Percentiles rank a stretch among this genome's conserved stretches.
phyloP scores from a whole-genome alignment of 176 grass and related monocot species.

The Alloteropsis semialata region DNA sequence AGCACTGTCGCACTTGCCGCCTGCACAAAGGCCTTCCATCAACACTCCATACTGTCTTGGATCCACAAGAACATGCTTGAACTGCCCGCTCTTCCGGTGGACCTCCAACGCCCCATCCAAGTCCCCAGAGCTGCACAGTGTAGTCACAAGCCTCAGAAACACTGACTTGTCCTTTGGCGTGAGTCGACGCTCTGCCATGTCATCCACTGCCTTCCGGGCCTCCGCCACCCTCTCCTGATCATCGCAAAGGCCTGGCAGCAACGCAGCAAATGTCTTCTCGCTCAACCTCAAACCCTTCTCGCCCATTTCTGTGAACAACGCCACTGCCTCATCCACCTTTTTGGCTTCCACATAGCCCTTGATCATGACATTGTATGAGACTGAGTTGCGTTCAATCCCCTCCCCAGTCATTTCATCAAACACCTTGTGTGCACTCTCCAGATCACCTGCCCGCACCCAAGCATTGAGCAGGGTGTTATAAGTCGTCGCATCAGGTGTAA shows the following conservation, averaged over 20 bases:
- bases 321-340: slow-evolving; percentile 56
- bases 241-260: slow-evolving; percentile 93
- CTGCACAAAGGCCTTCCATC: slow-evolving; percentile 73
- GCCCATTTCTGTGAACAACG: slow-evolving; percentile 61
- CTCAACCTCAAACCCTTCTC: slow-evolving; percentile 75
- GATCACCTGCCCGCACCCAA: slow-evolving; percentile 59
- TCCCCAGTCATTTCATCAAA: slow-evolving; percentile 59
- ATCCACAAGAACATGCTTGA: slow-evolving; percentile 65
- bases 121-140: slow-evolving; percentile 65
- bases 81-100: slow-evolving; percentile 62
- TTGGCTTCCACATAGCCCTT: slow-evolving; percentile 63
- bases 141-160: slow-evolving; percentile 66
- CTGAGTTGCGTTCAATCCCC: slow-evolving; percentile 49
- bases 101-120: slow-evolving; percentile 78
- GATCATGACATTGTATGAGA: slow-evolving; percentile 92
- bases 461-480: slow-evolving; percentile 83
- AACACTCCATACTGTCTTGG: slow-evolving; percentile 68
- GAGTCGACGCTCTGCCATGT: slow-evolving; percentile 70
- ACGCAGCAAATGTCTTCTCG: slow-evolving; percentile 83
- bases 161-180: slow-evolving; percentile 86
- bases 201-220: slow-evolving; percentile 48
- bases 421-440: slow-evolving; percentile 76
- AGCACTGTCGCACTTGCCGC: slow-evolving; percentile 55
- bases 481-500: slow-evolving; percentile 53
- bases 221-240: slow-evolving; percentile 55